Evolutionary conservation across 768 basidiomycete species (phyloP).

Genomic region (Cubamyces lactineus): DNA sequence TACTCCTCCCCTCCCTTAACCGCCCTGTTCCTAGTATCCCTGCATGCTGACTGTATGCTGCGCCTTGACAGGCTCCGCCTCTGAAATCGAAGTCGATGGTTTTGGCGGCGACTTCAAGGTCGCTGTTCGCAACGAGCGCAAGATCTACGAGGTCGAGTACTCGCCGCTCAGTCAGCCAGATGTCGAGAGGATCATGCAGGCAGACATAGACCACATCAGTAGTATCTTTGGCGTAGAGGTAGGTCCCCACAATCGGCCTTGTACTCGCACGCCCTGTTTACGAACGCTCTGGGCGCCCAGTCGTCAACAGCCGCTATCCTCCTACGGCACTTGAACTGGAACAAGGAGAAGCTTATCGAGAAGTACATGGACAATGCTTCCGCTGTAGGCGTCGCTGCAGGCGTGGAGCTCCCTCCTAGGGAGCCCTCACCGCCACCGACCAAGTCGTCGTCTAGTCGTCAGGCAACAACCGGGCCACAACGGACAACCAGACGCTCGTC

Average conservation of each 20-base stretch:
- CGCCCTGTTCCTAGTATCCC: conserved; percentile 18
- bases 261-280: neutral
- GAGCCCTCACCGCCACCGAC: conserved; percentile 32
- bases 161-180: conserved; percentile 71
- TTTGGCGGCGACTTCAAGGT: conserved; percentile 68
- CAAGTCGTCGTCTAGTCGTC: conserved; percentile 38
- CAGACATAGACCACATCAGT: conserved; percentile 84
- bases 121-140: conserved; percentile 54
- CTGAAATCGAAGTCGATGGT: conserved; percentile 71
- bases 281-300: conserved; percentile 42
- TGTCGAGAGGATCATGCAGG: conserved; percentile 77
- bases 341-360: conserved; percentile 94
- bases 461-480: conserved; percentile 37
- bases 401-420: conserved; percentile 55
- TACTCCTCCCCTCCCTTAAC: conserved; percentile 23
- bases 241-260: conserved; percentile 40
- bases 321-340: conserved; percentile 87
- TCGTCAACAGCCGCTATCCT: conserved; percentile 71
- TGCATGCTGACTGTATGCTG: conserved; percentile 24
- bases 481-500: conserved; percentile 31
- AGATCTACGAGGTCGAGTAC: conserved; percentile 87
- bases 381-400: conserved; percentile 72
- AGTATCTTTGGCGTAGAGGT: conserved; percentile 90
- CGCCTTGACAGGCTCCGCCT: conserved; percentile 41
- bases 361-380: conserved; percentile 94